Evolutionary conservation across 2,329 filamentous ascomycete genomes (phyloP), one percentile per base, ranked within the genome.

Genomic region (Plectosphaerella plurivora): DNA sequence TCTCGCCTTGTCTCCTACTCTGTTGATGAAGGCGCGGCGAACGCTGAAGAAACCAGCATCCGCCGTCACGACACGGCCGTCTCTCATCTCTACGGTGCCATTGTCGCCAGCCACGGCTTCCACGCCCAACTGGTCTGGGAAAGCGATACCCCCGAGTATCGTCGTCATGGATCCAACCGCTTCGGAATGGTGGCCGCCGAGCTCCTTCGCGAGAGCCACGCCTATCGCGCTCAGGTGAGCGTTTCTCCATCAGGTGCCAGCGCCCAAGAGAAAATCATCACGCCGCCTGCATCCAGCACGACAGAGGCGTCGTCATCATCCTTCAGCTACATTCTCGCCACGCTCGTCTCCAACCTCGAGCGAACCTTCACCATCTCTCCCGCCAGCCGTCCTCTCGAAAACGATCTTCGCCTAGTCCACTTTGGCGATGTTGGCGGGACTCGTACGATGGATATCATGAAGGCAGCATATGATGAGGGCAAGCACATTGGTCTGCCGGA

Each of bases 121-220:
- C 93, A 97, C 64, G 89, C 92, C 28, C 85, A 87, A 42, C 78
- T 97, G 4, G 91, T 97, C 20, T 91, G 89, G 60, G 91, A 97
- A 72, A 94, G 89, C 68, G 93, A 97, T 68, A 95, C 92, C 0
- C 75, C 82, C 0, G 87, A 84, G 58, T 93, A 93, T 68, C 86
- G 93, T 56, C 81, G 83, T 59, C 86, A 88, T 62, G 93, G 93
- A 12, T 76, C 78, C 33, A 82, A 87, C 64, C 81, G 93, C 18
- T 97, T 97, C 70, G 80, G 85, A 52, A 90, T 96, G 82, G 91
- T 91, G 0, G 92, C 91, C 0, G 79, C 84, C 50, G 85, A 91
- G 61, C 79, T 93, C 8, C 71, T 96, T n/a, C 68, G 70, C 53
- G 65, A 74, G 53, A 72, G 72, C 36, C 81, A 84, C 52, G 68